phyloP scores from a whole-genome alignment of 2,329 filamentous ascomycete genomes.

The Aspergillus sp. region DNA sequence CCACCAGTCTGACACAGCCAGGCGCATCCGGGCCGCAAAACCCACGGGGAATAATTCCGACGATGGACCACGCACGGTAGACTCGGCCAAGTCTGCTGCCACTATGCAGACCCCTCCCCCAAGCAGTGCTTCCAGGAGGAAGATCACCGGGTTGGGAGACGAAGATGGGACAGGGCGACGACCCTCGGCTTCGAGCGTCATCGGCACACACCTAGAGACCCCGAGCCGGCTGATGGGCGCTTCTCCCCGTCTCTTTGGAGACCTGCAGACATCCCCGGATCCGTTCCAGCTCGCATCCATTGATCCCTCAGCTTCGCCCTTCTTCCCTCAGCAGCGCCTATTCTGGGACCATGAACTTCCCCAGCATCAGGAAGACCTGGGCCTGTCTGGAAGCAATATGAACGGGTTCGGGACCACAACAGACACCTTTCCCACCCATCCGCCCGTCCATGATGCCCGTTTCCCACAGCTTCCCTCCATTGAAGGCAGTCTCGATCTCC shows the following conservation, averaged over 20 bases:
- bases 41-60: slow-evolving; percentile 25
- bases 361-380: slow-evolving; percentile 16
- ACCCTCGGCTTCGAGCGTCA: slow-evolving; percentile 18
- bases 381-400: slow-evolving; percentile 15
- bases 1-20: slow-evolving; percentile 34
- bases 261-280: slow-evolving; percentile 57
- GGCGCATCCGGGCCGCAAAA: slow-evolving; percentile 28
- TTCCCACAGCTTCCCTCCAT: slow-evolving; percentile 37
- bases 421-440: slow-evolving; percentile 17
- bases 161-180: slow-evolving; percentile 19
- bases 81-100: slow-evolving; percentile 41
- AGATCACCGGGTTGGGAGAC: slow-evolving; percentile 34
- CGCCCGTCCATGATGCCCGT: slow-evolving; percentile 17
- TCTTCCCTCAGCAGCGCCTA: slow-evolving; percentile 53
- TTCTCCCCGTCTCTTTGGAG: slow-evolving; percentile 50
- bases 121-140: slow-evolving; percentile 55
- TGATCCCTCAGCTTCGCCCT: slow-evolving; percentile 56
- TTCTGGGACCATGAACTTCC: slow-evolving; percentile 47
- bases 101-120: slow-evolving; percentile 62
- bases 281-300: slow-evolving; percentile 52
- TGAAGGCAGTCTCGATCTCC: slow-evolving; percentile 32
- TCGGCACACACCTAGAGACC: slow-evolving; percentile 40
- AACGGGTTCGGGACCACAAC: slow-evolving; percentile 22
- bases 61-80: slow-evolving; percentile 31
- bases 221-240: slow-evolving; percentile 43